Evolutionary conservation across 768 basidiomycete species (phyloP).

Genomic region (Tulasnella sp.): DNA sequence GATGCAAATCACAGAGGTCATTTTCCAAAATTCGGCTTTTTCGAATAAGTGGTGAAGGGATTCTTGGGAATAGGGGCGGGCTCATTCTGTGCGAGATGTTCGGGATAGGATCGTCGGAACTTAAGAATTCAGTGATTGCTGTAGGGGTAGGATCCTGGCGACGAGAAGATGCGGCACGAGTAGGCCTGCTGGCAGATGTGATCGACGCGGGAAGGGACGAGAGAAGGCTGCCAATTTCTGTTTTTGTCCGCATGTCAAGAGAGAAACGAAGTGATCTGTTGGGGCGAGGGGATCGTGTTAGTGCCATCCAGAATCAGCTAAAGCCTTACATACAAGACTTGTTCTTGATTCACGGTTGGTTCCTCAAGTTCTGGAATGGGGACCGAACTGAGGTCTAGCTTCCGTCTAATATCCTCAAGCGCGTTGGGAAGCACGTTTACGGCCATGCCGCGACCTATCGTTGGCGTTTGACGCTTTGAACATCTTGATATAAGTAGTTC

Average conservation of each 20-base stretch:
- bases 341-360: not conserved
- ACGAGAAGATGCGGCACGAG: not conserved
- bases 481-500: not conserved
- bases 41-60: not conserved
- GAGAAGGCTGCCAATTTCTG: not conserved
- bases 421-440: not conserved
- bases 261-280: slow-evolving; percentile 2
- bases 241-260: not conserved
- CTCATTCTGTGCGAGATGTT: not conserved
- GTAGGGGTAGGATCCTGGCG: not conserved
- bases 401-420: not conserved
- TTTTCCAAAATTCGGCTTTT: not conserved
- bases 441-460: not conserved
- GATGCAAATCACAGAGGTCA: not conserved
- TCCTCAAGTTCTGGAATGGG: not conserved
- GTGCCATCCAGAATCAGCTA: not conserved
- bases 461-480: not conserved
- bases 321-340: not conserved
- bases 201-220: not conserved
- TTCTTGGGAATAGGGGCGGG: not conserved
- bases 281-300: not conserved
- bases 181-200: not conserved
- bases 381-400: not conserved
- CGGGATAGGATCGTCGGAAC: not conserved
- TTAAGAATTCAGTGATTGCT: not conserved